phyloP scores from a whole-genome alignment of 345 rosid species.

The Zanthoxylum bungeanum region DNA sequence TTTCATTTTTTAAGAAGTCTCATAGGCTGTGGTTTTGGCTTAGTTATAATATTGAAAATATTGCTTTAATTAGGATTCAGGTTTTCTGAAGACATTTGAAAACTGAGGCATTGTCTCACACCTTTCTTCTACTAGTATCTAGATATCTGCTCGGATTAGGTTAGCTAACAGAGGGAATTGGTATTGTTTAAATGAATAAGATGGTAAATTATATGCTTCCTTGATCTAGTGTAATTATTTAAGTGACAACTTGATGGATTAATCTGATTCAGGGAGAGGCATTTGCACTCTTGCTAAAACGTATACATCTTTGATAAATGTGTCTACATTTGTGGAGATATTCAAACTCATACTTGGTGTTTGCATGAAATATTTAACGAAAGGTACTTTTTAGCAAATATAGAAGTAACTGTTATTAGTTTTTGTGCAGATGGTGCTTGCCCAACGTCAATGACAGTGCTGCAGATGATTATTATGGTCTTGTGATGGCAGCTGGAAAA shows the following conservation, averaged over 20 bases:
- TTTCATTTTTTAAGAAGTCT: too few species aligned
- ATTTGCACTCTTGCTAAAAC: background rate
- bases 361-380: background rate
- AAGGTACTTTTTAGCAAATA: background rate
- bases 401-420: conserved; percentile 11
- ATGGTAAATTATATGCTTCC: background rate
- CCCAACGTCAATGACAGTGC: conserved; percentile 54
- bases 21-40: too few species aligned
- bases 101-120: too few species aligned
- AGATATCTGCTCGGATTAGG: background rate
- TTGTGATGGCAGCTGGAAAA: conserved; percentile 77
- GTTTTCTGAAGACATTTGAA: too few species aligned
- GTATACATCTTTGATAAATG: background rate
- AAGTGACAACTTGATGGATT: background rate
- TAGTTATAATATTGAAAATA: too few species aligned
- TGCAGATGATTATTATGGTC: conserved; percentile 63
- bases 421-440: conserved; percentile 59
- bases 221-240: background rate
- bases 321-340: background rate
- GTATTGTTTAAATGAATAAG: background rate
- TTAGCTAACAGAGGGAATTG: background rate
- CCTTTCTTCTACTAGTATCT: background rate
- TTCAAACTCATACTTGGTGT: background rate
- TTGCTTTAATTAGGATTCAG: too few species aligned
- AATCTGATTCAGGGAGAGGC: background rate